Evolutionary conservation across 495 filamentous ascomycete species (phyloP), one percentile per base, ranked within the genome.

Genomic region (Penicillium tannophilum): DNA sequence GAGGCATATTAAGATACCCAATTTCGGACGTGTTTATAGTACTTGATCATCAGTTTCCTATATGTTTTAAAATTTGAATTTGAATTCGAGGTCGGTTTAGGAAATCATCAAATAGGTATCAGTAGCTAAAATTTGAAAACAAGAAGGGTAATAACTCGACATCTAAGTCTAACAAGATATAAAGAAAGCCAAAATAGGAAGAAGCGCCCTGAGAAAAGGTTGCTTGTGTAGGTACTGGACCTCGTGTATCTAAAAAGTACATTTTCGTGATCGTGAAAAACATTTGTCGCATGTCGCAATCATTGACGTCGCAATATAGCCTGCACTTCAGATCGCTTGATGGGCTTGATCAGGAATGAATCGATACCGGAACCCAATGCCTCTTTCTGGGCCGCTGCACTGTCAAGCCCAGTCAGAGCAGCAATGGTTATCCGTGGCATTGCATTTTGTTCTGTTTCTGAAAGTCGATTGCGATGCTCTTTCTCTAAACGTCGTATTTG

Each of bases 401-500:
- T 66, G 12, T 69, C 71, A 9, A 73, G 65, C n/a, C 72, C 74
- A 17, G 72, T 75, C 11, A 76, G 50, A 26, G 71, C 71, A 49
- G 69, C 72, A 36, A 76, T 75, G 14, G 56, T 65, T 3, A 54
- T 53, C 8, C 16, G 48, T 23, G 49, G 49, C 3, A 6, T 6
- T 33, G 31, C 49, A 4, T 52, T 11, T 17, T 17, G 26, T 17
- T 52, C 49, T 7, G 23, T 3, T 23, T 46, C 19, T 7, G 43
- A 24, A 3, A 46, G 6, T 24, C 12, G 19, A 14, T 7, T 14
- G 9, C 41, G 19, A 4, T 50, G 20, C 14, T 57, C 41, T 19
- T 60, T 60, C 49, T 84, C 81, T 14, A 75, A 70, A 19, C 68
- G 65, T 2, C 82, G 70, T 19, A 84, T 84, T 51, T 76, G 70